Base-by-base conservation (phyloP, 805 yeast genomes). In the Wickerhamiella brachini region DNA sequence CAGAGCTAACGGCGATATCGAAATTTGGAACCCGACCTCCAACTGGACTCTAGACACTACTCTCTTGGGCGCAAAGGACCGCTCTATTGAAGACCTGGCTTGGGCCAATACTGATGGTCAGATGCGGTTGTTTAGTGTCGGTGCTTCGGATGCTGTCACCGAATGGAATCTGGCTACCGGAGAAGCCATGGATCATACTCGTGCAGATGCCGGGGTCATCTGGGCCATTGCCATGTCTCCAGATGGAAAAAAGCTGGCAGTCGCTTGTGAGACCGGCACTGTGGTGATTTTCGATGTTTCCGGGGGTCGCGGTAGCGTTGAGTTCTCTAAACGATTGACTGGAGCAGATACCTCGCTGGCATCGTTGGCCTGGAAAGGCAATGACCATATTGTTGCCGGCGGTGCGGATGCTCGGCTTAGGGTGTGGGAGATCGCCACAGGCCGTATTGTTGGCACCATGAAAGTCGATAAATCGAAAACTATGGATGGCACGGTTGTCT, bases 261-360 rank as follows among this genome's bases (percentile, higher is more conserved):
- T 85, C 0, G 98, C 97, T 3, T 90, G 97, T 66, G 98, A 93
- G 59, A 94, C 89, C 62, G 98, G 98, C 22, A 73, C 86, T 6
- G 88, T 90, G 9, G 95, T 85, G 1, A 65, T 93, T 3, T 72
- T 88, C 17, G 87, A 87, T 61, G 79, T 89, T n/a, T 71, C 85
- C 7, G 95, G 93, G 13, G 96, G 95, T 17, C 72, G 72, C n/a
- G 95, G 95, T 10, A 76, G 76, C 20, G 70, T 90, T 58, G 95
- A 85, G 63, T 87, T 83, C 64, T 82, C 76, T 52, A 68, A 74
- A 24, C 78, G 87, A 49, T 72, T 93, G 54, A 77, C 95, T 68
- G 55, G 59, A 10, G 59, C 58, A 7, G 87, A 82, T 51, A 76
- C 87, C 46, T 75, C 96, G 64, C 83, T 93, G 1, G 71, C 93